Base-by-base conservation (phyloP, 306 rosid species). In the Pterocarpus macrocarpus region DNA sequence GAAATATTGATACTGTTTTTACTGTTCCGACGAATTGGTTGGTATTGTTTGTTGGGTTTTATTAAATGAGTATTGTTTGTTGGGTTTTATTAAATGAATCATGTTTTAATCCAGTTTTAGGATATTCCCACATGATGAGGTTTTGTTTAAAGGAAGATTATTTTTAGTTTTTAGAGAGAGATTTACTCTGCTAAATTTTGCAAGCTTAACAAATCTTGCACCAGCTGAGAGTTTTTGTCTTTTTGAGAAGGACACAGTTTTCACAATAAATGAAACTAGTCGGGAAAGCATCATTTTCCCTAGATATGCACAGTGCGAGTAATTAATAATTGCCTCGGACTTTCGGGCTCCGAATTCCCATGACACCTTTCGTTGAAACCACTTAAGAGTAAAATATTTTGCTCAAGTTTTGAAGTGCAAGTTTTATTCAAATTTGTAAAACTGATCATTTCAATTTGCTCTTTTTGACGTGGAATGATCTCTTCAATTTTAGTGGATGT, bases 61-160 rank as follows among this genome's bases (percentile, higher is more conserved):
- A 53, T 53, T 55, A 56, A 32, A 68, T 65, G 45, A 38, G 57
- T 13, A 50, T 50, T 50, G 13, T 67, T 71, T 64, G 74, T 32
- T 80, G 49, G 58, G 59, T 11, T 63, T 3, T 2, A 53, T 53
- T 55, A 56, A 32, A 68, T 65, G 45, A 38, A 35, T 32, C 55
- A n/a, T 57, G 83, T 28, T 71, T 34, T 83, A 47, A 64, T 64
- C 38, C 15, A 14, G 70, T 53, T 77, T 69, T 71, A 33, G 83
- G 56, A 78, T 47, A 72, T 36, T 10, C 36, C 28, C 33, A 57
- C 64, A 1, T 71, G 22, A 30, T 56, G 14, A 74, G 1, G 49
- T 33, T 50, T 38, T 71, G 3, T 15, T 71, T 47, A 62, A 53
- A 41, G 9, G 2, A 4, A 33, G 12, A 76, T 32, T 12, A 64